phyloP scores from a whole-genome alignment of 345 rosid genomes.

The Rubroshorea leprosula region DNA sequence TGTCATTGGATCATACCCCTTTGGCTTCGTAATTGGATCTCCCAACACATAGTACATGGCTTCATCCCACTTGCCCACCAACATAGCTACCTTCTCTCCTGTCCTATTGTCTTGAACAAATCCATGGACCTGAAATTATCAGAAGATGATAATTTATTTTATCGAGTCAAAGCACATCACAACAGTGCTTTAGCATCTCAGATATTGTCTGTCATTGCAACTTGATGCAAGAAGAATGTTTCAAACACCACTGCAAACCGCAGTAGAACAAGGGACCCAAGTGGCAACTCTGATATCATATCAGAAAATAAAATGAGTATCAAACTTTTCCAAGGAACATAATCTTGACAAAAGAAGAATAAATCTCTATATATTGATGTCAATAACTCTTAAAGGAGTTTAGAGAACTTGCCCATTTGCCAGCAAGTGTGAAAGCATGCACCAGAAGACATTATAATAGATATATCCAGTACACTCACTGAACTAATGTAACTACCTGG shows the following conservation, averaged over 20 bases:
- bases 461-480: no score
- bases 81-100: slow-evolving; percentile 92
- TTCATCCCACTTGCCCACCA: slow-evolving; percentile 98
- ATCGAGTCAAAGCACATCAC: background rate
- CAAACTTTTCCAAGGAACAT: no score
- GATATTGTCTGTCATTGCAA: no score
- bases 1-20: slow-evolving; percentile 94
- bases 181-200: background rate
- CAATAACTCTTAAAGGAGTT: no score
- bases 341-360: no score
- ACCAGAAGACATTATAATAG: background rate
- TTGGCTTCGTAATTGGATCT: slow-evolving; percentile 83
- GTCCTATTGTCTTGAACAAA: slow-evolving; percentile 94
- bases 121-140: slow-evolving; percentile 72
- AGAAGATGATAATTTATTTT: slow-evolving; percentile 1
- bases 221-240: no score
- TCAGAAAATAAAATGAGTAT: no score
- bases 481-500: slow-evolving; percentile 46
- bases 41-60: slow-evolving; percentile 94
- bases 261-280: no score
- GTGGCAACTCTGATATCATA: no score
- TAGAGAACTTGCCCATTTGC: no score
- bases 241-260: no score
- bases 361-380: no score
- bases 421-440: background rate